Conservation (phyloP, 1,139 yeast species). For the Suhomyces yuchorum region DNA sequence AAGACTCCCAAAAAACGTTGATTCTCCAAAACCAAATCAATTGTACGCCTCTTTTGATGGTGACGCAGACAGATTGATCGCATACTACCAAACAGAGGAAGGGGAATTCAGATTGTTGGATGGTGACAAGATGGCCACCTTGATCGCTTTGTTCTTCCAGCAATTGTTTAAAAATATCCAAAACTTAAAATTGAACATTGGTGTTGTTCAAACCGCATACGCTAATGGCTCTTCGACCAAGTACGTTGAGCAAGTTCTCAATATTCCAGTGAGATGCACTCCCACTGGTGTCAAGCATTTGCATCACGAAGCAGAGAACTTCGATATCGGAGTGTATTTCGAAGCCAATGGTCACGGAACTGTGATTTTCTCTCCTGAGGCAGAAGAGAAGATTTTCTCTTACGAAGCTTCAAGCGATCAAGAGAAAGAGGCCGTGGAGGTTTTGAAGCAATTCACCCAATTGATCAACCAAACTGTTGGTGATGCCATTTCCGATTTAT, state of each 20-base stretch:
- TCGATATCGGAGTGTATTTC: conserved; percentile 89
- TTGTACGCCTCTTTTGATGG: conserved; percentile 92
- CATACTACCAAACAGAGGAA: conserved; percentile 61
- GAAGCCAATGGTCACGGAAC: conserved; percentile 99
- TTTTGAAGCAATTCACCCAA: conserved; percentile 59
- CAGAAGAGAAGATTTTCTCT: conserved; percentile 37
- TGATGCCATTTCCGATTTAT: conserved; percentile 89
- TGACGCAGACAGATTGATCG: conserved; percentile 93
- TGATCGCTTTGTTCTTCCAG: conserved; percentile 71
- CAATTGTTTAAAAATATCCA: conserved; percentile 47
- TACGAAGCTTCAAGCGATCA: conserved; percentile 24
- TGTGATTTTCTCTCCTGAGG: conserved; percentile 72
- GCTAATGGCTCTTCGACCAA: conserved; percentile 92
- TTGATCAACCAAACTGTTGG: conserved; percentile 96
- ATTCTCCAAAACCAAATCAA: conserved; percentile 37
- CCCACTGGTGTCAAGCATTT: conserved; percentile 96
- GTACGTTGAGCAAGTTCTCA: conserved; percentile 61
- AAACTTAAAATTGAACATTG: conserved; percentile 53
- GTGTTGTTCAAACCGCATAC: conserved; percentile 96
- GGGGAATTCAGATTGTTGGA: conserved; percentile 70
- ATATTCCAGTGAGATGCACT: conserved; percentile 83
- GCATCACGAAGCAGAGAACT: conserved; percentile 83
- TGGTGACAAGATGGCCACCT: conserved; percentile 91
- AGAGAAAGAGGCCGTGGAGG: conserved; percentile 48
- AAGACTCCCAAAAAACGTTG: conserved; percentile 65